phyloP scores from a whole-genome alignment of 139 green algal genomes.

The Chlorella sp. region DNA sequence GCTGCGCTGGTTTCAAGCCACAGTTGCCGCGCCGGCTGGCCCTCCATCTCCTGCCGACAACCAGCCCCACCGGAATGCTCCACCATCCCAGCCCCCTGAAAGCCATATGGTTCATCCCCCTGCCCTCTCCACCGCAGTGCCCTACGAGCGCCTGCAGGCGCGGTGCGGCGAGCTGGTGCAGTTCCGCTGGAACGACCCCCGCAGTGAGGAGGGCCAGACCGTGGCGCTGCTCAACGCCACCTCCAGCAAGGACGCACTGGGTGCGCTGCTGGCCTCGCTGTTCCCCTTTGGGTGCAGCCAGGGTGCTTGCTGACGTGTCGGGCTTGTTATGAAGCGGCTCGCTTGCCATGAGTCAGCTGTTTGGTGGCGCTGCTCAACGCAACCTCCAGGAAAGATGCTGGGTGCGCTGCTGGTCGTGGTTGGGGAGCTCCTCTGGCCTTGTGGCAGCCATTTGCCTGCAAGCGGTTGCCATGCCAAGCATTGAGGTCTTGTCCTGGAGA shows the following conservation, averaged over 20 bases:
- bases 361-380: not conserved
- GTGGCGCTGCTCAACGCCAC: not conserved
- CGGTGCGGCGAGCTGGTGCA: constrained; percentile 15
- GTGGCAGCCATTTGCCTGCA: not conserved
- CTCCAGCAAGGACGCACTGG: not conserved
- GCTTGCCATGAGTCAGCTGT: too few species aligned
- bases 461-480: too few species aligned
- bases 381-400: not conserved
- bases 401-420: not conserved
- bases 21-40: not conserved
- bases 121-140: not conserved
- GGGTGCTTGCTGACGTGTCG: too few species aligned
- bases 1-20: not conserved
- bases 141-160: not conserved
- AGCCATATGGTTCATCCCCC: too few species aligned
- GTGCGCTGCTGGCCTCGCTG: not conserved
- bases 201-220: not conserved
- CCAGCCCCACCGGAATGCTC: too few species aligned
- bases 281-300: too few species aligned
- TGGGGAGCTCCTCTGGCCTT: not conserved
- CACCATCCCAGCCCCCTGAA: not conserved
- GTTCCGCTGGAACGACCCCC: constrained; percentile 11
- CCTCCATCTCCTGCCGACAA: not conserved
- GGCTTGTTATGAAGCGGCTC: too few species aligned
- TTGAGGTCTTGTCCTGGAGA: too few species aligned